These are phyloP conservation scores for Russula emetica DNA, from an alignment of 768 basidiomycete genomes.

Conservation along the genomic window DNA sequence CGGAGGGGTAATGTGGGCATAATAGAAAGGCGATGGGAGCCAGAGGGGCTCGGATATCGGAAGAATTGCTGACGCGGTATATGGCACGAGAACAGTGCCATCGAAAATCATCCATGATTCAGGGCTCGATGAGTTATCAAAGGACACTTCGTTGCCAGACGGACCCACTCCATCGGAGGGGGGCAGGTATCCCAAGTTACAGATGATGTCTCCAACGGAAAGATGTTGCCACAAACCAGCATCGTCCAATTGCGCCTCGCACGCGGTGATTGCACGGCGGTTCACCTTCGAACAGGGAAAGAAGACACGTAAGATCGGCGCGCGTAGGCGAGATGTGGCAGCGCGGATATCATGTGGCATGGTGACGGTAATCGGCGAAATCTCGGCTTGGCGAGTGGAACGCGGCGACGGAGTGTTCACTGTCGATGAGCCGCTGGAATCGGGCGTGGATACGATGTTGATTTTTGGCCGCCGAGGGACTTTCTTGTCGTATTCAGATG, in stretches of 20 bases:
- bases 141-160: slow-evolving; percentile 25
- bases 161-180: slow-evolving; percentile 23
- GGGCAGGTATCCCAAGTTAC: slow-evolving; percentile 76
- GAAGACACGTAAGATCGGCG: slow-evolving; percentile 71
- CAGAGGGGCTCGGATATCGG: slow-evolving; percentile 54
- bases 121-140: slow-evolving; percentile 24
- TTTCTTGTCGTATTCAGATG: slow-evolving; percentile 9
- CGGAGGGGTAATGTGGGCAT: slow-evolving; percentile 56
- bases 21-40: slow-evolving; percentile 75
- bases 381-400: slow-evolving; percentile 5
- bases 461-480: slow-evolving; percentile 7
- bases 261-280: slow-evolving; percentile 46
- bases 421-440: slow-evolving; percentile 21
- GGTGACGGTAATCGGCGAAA: slow-evolving; percentile 30
- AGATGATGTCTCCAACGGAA: slow-evolving; percentile 73
- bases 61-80: slow-evolving; percentile 50
- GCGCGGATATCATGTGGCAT: slow-evolving; percentile 57
- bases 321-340: slow-evolving; percentile 59
- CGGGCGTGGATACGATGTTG: not conserved
- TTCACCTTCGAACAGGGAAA: slow-evolving; percentile 62
- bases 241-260: slow-evolving; percentile 65
- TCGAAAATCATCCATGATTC: slow-evolving; percentile 72
- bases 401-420: slow-evolving; percentile 32
- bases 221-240: slow-evolving; percentile 69
- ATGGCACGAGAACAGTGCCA: slow-evolving; percentile 57